Conservation (phyloP, 179 eudicot species). For the Dionaea muscipula region DNA sequence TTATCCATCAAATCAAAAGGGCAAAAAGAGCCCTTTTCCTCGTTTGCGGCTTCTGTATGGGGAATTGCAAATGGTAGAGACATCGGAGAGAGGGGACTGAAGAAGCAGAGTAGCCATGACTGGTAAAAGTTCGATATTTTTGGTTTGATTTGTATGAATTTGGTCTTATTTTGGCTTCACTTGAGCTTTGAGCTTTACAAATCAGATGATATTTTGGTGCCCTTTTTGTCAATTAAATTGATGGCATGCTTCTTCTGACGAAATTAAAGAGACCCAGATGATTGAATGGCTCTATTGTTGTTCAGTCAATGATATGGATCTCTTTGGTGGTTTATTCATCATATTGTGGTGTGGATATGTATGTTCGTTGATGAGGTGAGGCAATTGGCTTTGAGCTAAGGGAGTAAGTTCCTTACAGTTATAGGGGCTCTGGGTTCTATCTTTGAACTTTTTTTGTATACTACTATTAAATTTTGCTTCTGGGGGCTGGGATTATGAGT, state of each 20-base stretch:
- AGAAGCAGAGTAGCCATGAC: slow-evolving; percentile 17
- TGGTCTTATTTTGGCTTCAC: not conserved
- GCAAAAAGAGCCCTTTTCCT: no score
- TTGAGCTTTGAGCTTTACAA: not conserved
- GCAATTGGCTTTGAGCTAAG: no score
- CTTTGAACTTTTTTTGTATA: no score
- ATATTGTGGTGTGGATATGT: not conserved
- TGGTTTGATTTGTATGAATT: not conserved
- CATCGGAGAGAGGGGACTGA: not conserved
- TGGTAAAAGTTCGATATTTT: slow-evolving; percentile 9
- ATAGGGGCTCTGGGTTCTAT: no score
- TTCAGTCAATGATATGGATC: not conserved
- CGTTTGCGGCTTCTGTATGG: no score
- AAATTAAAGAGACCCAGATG: slow-evolving; percentile 12
- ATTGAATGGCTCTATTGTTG: slow-evolving; percentile 1
- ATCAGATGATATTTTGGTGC: not conserved
- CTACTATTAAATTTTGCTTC: no score
- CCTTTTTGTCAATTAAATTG: not conserved
- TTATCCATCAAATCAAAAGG: no score
- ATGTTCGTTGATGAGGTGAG: no score
- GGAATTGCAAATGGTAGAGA: not conserved
- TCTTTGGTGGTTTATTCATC: not conserved
- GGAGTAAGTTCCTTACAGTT: no score
- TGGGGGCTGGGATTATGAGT: no score
- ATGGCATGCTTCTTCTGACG: slow-evolving; percentile 6